Base-by-base conservation (phyloP, 1,139 yeast genomes). In the Candida labiduridarum region DNA sequence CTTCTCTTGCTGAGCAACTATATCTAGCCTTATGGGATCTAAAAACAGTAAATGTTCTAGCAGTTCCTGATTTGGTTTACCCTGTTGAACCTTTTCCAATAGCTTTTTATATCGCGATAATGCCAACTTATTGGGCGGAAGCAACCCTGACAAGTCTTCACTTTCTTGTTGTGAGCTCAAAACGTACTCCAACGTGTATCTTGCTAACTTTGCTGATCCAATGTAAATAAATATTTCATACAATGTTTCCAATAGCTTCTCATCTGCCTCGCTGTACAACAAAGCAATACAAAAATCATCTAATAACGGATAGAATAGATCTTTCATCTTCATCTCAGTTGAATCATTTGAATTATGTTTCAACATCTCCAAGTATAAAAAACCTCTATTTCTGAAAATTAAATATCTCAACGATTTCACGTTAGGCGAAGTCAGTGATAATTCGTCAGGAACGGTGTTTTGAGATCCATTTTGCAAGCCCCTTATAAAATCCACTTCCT, bases 321-420 rank as follows among this genome's bases (percentile, higher is more conserved):
- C 63, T 50, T 58, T 66, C 6, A 55, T 36, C 44, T 55, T 55
- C 19, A 52, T 50, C 18, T 55, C 58, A 11, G 38, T 44, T 9
- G 14, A 15, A 11, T 42, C 45, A 1, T 44, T 47, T 11, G 47
- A 41, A 39, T 41, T 58, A 56, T 45, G 50, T 47, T 51, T 57
- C 47, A 71, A 66, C 48, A 83, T 81, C 33, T 81, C 79, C 50
- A 87, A 76, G 54, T 84, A 80, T 38, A 89, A 74, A 55, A 89
- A 77, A 0, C 96, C 97, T 52, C 96, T 73, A 63, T 94, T 94
- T 56, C 96, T 78, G 64, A 84, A 85, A 0, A 88, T 87, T 58
- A 92, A 72, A 62, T 89, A 91, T 49, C 96, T 78, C 43, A 94
- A 72, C 8, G 85, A 78, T 58, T 85, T 85, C 30, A 90, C 79